A percentile compares a stretch with the other conserved stretches of the same genome.
Conservation (phyloP, 768 basidiomycete species). For the Clitopilus passeckerianus region DNA sequence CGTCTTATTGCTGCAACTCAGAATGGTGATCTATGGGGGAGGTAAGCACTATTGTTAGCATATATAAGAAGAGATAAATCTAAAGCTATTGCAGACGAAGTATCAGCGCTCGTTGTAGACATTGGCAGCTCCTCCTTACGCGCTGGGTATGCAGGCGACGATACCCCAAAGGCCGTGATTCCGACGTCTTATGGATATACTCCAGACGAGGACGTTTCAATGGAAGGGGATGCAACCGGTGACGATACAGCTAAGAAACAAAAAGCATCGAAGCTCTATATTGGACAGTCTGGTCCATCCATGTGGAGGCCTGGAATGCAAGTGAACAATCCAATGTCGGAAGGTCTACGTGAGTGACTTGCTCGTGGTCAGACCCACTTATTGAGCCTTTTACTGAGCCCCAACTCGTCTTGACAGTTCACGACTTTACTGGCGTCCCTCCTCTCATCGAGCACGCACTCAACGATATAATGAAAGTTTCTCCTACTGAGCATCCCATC, state of each 20-base stretch:
- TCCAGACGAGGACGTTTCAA: conserved; percentile 45
- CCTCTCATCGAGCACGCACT: conserved; percentile 73
- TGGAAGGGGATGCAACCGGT: conserved; percentile 43
- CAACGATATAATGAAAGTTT: conserved; percentile 69
- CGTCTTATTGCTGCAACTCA: not conserved
- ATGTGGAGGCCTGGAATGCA: conserved; percentile 92
- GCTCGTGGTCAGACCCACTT: not conserved
- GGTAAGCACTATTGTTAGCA: conserved; percentile 38
- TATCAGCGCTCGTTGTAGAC: conserved; percentile 95
- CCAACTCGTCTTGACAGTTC: conserved; percentile 34
- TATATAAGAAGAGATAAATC: not conserved
- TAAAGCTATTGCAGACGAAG: conserved; percentile 65
- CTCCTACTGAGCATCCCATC: conserved; percentile 82
- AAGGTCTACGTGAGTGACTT: conserved; percentile 68
- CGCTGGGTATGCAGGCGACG: conserved; percentile 97
- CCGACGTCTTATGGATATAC: conserved; percentile 83
- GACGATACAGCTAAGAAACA: conserved; percentile 24
- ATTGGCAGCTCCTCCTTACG: conserved; percentile 87
- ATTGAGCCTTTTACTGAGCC: not conserved
- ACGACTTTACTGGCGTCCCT: conserved; percentile 72
- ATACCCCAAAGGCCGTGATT: conserved; percentile 88
- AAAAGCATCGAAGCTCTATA: conserved; percentile 58
- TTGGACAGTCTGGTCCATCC: conserved; percentile 86
- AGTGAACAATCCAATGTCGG: conserved; percentile 74
- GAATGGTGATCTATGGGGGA: conserved; percentile 88